These are phyloP conservation scores for Diophrys sp. DNA, from an alignment of 73 alveolate genomes.

Conservation along the genomic window DNA sequence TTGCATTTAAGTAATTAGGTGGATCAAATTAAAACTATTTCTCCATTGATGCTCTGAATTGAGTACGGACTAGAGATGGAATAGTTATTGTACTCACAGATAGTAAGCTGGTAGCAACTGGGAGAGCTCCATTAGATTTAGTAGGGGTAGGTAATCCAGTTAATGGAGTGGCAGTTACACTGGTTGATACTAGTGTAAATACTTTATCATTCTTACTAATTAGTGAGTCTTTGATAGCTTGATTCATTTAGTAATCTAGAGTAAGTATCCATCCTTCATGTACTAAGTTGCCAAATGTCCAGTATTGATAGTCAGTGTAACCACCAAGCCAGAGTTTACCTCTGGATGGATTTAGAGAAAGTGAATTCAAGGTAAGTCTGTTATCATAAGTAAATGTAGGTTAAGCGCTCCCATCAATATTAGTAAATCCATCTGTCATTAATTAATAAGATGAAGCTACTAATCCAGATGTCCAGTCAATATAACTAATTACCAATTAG, in stretches of 20 bases:
- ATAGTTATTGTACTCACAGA: no score
- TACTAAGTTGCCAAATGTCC: not conserved
- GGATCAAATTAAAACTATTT: not conserved
- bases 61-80: no score
- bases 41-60: no score
- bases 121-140: no score
- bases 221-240: no score
- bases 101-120: no score
- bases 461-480: not conserved
- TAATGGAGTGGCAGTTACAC: no score
- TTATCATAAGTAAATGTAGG: not conserved
- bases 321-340: not conserved
- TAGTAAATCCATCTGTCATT: not conserved
- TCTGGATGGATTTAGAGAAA: not conserved
- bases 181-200: no score
- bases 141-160: no score
- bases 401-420: not conserved
- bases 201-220: no score
- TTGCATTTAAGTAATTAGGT: not conserved
- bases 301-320: not conserved
- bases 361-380: not conserved
- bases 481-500: no score
- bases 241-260: not conserved
- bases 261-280: not conserved
- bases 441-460: not conserved